Conservation (phyloP, 1,139 yeast species). For the Hyphopichia khmerensis region DNA sequence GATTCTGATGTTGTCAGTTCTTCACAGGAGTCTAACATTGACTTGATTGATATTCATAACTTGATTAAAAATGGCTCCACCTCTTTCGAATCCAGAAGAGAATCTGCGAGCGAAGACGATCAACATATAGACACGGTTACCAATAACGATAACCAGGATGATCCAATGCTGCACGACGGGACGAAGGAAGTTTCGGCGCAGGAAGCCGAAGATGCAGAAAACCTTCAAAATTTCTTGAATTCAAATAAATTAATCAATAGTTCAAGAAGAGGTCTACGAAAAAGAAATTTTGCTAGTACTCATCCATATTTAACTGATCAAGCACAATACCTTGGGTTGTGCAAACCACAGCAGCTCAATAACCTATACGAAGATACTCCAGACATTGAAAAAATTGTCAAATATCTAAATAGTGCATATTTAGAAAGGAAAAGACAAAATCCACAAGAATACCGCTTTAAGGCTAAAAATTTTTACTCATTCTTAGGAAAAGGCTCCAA, state of each 20-base stretch:
- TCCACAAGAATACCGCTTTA: constrained; percentile 42
- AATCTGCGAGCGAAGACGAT: neutral
- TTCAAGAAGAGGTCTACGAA: constrained; percentile 36
- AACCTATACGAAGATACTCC: constrained; percentile 36
- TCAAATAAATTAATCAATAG: constrained; percentile 3
- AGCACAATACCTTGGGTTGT: constrained; percentile 45
- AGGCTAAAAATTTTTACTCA: constrained; percentile 37
- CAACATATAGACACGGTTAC: neutral
- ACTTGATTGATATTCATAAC: constrained; percentile 1
- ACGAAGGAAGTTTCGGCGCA: neutral
- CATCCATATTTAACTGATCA: constrained; percentile 51
- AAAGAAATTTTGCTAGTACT: constrained; percentile 45
- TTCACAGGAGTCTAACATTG: constrained; percentile 3
- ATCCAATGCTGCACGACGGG: neutral
- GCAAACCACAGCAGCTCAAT: constrained; percentile 35
- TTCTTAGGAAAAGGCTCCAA: constrained; percentile 28
- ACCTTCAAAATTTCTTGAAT: constrained; percentile 8
- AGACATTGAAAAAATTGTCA: constrained; percentile 34
- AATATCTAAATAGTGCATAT: constrained; percentile 36
- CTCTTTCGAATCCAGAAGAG: neutral
- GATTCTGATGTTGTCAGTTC: neutral
- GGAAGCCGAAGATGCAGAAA: constrained; percentile 8
- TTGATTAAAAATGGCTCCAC: neutral
- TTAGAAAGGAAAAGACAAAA: constrained; percentile 27
- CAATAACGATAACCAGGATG: neutral